Percentiles rank a stretch among this genome's conserved stretches.
Evolutionary conservation across 345 rosid genomes (phyloP).

Genomic region (Euphorbia lathyris): DNA sequence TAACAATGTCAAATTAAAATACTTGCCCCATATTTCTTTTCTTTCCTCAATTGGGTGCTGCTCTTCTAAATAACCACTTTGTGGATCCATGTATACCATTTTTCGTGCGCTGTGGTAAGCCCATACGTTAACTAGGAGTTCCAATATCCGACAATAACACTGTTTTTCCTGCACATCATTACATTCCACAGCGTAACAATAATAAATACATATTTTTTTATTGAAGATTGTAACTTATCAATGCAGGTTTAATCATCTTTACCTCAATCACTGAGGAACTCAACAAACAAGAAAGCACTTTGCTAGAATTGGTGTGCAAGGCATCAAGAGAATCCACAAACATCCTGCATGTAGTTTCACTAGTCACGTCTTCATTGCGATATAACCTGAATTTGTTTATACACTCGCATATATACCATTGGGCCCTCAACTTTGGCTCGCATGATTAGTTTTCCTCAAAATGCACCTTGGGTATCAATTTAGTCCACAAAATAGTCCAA

Average conservation of each 20-base stretch:
- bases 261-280: conserved; percentile 75
- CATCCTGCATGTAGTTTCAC: conserved; percentile 49
- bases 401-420: too few species aligned
- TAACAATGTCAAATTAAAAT: conserved; percentile 64
- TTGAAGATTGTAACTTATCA: not conserved
- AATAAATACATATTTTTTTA: not conserved
- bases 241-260: conserved; percentile 18
- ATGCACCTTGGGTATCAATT: too few species aligned
- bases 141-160: conserved; percentile 87
- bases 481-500: too few species aligned
- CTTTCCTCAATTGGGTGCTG: conserved; percentile 68
- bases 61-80: conserved; percentile 62
- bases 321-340: conserved; percentile 88
- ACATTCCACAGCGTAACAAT: conserved; percentile 10
- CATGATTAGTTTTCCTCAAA: too few species aligned
- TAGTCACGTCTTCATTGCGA: not conserved
- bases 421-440: too few species aligned
- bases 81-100: conserved; percentile 85
- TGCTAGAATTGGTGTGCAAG: conserved; percentile 48
- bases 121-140: conserved; percentile 86
- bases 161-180: conserved; percentile 59
- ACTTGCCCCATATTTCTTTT: conserved; percentile 76
- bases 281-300: conserved; percentile 24
- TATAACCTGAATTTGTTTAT: not conserved
- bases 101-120: conserved; percentile 86